Evolutionary conservation across 163 green algal genomes (phyloP), one percentile per base, ranked within the genome.

Genomic region (Scenedesmus sp.): DNA sequence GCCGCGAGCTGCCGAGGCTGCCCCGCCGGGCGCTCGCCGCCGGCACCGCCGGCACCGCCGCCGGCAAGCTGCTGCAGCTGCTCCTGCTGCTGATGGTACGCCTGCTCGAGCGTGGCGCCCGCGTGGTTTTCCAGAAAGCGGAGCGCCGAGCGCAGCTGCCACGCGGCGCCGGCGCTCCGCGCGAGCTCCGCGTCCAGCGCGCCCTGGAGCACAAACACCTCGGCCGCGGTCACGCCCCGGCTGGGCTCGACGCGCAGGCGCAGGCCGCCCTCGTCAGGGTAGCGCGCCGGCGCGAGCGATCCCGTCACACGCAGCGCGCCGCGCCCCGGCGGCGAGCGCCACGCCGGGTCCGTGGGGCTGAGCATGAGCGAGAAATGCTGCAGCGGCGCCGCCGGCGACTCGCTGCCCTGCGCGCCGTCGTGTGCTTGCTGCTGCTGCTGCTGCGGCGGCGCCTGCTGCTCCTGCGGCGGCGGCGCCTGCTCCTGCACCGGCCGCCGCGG

Each of bases 71-170:
- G 4, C 15, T n/a, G 10, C 14, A 4, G 29, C 29, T 17, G 24
- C 54, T 39, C 24, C 54, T n/a, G 54, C 54, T 39, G 54, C 22
- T 10, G 18, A 17, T 22, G 54, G 24, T 3, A 4, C 11, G 15
- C 31, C 24, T 60, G 11, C 22, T 67, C 34, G 15, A 77, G 28
- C 14, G 20, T 28, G 14, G 17, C 56, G 0, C 69, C 69, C 36
- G 69, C 69, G 33, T 77, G 65, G 24, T 77, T 77, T 44, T 77
- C 69, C 11, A 77, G 50, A 42, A 39, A 66, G 15, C 56, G 53
- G 4, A 67, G 26, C 18, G 45, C 7, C 4, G 18, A 44, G n/a
- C 28, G 36, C 22, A 77, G 58, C 69, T 77, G 69, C 69, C 54
- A 22, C 6, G 11, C 22, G n/a, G 53, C 29, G 18, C 69, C 69